Percentiles rank a stretch among this genome's conserved stretches.
phyloP scores from a whole-genome alignment of 306 rosid genomes.

The Malus orientalis region DNA sequence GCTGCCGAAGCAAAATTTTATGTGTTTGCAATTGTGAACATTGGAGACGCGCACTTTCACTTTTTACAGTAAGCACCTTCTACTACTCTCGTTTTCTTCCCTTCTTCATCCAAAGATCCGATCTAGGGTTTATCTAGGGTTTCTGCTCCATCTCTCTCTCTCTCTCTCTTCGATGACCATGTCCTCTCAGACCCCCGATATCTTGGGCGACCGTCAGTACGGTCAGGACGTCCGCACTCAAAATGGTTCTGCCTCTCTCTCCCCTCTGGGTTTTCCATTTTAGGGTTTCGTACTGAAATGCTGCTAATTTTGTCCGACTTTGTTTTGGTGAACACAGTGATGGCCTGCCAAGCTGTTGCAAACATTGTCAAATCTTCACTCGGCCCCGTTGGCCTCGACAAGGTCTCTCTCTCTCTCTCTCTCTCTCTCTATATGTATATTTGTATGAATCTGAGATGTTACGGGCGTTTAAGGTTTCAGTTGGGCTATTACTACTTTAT shows the following conservation, averaged over 20 bases:
- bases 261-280: background rate
- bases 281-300: background rate
- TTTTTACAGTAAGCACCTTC: background rate
- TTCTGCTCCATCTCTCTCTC: background rate
- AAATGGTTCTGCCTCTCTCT: slow-evolving; percentile 45
- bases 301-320: background rate
- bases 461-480: background rate
- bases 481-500: background rate
- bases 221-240: slow-evolving; percentile 98
- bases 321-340: slow-evolving; percentile 34
- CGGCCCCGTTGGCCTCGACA: slow-evolving; percentile 98
- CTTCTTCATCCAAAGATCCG: slow-evolving; percentile 2
- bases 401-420: slow-evolving; percentile 33
- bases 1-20: background rate
- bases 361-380: slow-evolving; percentile 88
- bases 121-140: slow-evolving; percentile 11
- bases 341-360: slow-evolving; percentile 90
- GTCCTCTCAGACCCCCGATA: slow-evolving; percentile 55
- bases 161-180: slow-evolving; percentile 38
- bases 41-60: too few species aligned
- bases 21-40: background rate
- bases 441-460: background rate
- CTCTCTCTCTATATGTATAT: background rate
- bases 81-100: background rate
- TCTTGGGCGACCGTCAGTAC: slow-evolving; percentile 83